A percentile compares a stretch with the other conserved stretches of the same genome.
Evolutionary conservation across 2,329 filamentous ascomycete species (phyloP).

Genomic region (Pseudogymnoascus destructans): DNA sequence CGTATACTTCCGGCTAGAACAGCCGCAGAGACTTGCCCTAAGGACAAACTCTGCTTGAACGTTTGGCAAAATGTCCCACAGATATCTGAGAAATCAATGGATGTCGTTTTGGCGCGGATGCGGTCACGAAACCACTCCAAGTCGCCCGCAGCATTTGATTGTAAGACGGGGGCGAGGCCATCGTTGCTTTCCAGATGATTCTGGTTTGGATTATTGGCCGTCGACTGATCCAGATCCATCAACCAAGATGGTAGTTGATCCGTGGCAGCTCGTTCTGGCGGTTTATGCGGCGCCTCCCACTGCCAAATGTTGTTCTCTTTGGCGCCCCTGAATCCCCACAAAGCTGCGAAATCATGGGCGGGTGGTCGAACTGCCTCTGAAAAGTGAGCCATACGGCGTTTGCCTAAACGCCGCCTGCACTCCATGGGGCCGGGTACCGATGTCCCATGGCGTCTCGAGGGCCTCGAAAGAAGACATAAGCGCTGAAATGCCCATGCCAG

Average conservation of each 20-base stretch:
- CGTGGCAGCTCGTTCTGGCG: background rate
- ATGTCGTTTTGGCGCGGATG: background rate
- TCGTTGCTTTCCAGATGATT: background rate
- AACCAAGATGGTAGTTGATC: slow-evolving; percentile 18
- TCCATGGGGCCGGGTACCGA: slow-evolving; percentile 27
- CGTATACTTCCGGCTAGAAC: slow-evolving; percentile 12
- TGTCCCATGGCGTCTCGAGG: slow-evolving; percentile 25
- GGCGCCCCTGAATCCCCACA: slow-evolving; percentile 19
- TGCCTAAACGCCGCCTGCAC: slow-evolving; percentile 24
- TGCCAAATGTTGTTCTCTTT: slow-evolving; percentile 21
- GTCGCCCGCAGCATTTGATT: background rate
- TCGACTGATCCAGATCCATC: slow-evolving; percentile 7
- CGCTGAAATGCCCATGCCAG: slow-evolving; percentile 38
- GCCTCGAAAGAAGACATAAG: slow-evolving; percentile 27
- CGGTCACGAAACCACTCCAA: background rate
- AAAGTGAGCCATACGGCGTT: slow-evolving; percentile 23
- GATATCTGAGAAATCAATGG: background rate
- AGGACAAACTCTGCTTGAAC: slow-evolving; percentile 18
- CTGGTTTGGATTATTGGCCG: background rate
- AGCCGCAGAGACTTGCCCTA: slow-evolving; percentile 16
- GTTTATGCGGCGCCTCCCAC: slow-evolving; percentile 22
- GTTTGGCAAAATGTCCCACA: slow-evolving; percentile 17
- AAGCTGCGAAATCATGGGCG: slow-evolving; percentile 11
- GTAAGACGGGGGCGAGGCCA: background rate
- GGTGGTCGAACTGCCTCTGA: slow-evolving; percentile 17